A percentile compares a stretch with the other conserved stretches of the same genome.
Conservation (phyloP, 176 grass and related monocot genomes). For the Tuctoria greenei region DNA sequence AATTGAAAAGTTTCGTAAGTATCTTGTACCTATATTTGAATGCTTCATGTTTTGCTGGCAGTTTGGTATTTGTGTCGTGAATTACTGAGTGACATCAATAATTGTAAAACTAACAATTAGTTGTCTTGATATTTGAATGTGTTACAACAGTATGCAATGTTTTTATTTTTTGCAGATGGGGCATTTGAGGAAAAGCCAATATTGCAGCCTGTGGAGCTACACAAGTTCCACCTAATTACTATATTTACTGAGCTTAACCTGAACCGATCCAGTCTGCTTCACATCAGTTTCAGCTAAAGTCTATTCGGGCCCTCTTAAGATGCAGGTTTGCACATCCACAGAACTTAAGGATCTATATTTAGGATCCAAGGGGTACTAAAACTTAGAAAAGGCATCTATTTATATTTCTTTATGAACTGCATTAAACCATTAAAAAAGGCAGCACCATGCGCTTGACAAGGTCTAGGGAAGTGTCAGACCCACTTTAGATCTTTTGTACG, state of each 20-base stretch:
- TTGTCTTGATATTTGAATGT: no score
- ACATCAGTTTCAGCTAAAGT: constrained; percentile 82
- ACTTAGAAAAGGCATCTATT: neutral
- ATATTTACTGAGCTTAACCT: constrained; percentile 76
- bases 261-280: no score
- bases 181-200: constrained; percentile 73
- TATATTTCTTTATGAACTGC: neutral
- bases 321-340: constrained; percentile 56
- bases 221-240: constrained; percentile 84
- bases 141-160: constrained; percentile 31
- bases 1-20: constrained; percentile 80
- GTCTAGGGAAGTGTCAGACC: no score
- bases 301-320: constrained; percentile 79
- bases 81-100: neutral
- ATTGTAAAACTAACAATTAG: no score
- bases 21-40: constrained; percentile 1
- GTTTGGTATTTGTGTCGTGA: constrained; percentile 2
- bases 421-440: no score
- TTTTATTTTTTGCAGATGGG: constrained; percentile 80
- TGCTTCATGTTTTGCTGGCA: neutral
- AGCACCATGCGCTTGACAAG: no score
- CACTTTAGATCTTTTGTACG: no score
- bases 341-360: constrained; percentile 6
- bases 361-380: neutral
- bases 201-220: constrained; percentile 65